Evolutionary conservation across 2,329 filamentous ascomycete species (phyloP).

Genomic region (Ophiostoma ips): DNA sequence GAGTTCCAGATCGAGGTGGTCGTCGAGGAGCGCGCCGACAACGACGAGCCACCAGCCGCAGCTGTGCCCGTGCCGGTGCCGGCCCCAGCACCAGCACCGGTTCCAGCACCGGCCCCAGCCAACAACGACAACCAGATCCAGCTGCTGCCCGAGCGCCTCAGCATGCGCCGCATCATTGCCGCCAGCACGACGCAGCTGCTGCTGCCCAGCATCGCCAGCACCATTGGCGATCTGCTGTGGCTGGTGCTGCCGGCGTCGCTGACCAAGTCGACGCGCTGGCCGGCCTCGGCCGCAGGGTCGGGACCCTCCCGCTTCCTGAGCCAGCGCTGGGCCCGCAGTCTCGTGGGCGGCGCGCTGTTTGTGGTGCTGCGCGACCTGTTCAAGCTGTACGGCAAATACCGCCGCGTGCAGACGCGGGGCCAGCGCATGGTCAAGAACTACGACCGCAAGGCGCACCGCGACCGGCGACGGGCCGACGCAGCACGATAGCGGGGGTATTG

Average conservation of each 20-base stretch:
- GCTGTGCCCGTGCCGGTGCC: slow-evolving; percentile 11
- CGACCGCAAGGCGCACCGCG: slow-evolving; percentile 15
- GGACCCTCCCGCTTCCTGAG: slow-evolving; percentile 35
- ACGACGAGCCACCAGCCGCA: neutral
- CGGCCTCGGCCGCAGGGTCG: slow-evolving; percentile 19
- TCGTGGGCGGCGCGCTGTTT: slow-evolving; percentile 79
- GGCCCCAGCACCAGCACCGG: neutral
- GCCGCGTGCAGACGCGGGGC: slow-evolving; percentile 41
- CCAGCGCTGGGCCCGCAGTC: slow-evolving; percentile 74
- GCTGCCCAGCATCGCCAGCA: slow-evolving; percentile 68
- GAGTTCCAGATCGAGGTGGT: slow-evolving; percentile 11
- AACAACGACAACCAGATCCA: neutral
- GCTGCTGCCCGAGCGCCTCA: neutral
- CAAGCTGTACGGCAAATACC: slow-evolving; percentile 49
- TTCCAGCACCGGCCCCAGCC: neutral
- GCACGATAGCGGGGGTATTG: no score
- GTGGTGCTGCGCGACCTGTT: slow-evolving; percentile 65
- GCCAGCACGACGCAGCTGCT: slow-evolving; percentile 46
- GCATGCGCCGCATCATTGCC: slow-evolving; percentile 27
- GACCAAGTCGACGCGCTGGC: slow-evolving; percentile 36
- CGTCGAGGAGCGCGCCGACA: slow-evolving; percentile 4
- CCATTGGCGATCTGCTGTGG: slow-evolving; percentile 63
- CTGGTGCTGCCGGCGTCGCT: slow-evolving; percentile 46
- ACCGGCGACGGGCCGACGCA: neutral
- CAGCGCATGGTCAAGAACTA: slow-evolving; percentile 40